Evolutionary conservation across 495 filamentous ascomycete genomes (phyloP).

Genomic region (Aspergillus sparsus): DNA sequence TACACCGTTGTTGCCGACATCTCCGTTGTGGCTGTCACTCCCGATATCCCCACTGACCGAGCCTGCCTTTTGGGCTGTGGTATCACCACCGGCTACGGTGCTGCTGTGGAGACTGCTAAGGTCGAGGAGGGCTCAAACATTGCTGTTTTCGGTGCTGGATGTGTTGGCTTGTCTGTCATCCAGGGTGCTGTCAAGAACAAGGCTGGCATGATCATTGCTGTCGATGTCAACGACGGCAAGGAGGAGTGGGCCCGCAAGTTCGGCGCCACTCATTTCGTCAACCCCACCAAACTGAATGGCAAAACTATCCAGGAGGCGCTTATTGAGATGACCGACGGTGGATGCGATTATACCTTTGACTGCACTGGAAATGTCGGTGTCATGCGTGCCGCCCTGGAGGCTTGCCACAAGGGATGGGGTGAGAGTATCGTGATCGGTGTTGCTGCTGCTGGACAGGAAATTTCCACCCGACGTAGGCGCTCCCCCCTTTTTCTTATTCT

Average conservation of each 20-base stretch:
- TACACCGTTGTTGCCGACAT: constrained; percentile 99
- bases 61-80: constrained; percentile 95
- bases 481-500: neutral
- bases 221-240: constrained; percentile 92
- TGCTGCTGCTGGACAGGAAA: constrained; percentile 96
- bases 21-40: constrained; percentile 90
- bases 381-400: constrained; percentile 94
- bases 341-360: constrained; percentile 98
- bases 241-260: constrained; percentile 92
- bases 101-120: constrained; percentile 86
- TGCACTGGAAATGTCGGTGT: constrained; percentile 96
- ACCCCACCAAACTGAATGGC: constrained; percentile 75
- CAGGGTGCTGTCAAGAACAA: constrained; percentile 91
- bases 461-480: constrained; percentile 86
- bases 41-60: constrained; percentile 90
- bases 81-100: constrained; percentile 98
- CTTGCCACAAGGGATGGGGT: constrained; percentile 99
- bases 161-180: constrained; percentile 90
- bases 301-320: constrained; percentile 86
- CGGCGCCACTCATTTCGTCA: constrained; percentile 95
- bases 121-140: constrained; percentile 87
- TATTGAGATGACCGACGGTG: constrained; percentile 98
- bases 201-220: constrained; percentile 88
- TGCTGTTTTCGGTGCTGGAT: constrained; percentile 95
- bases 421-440: constrained; percentile 98